These are phyloP conservation scores for Hymenoscyphus infarciens DNA, from an alignment of 2,329 filamentous ascomycete genomes.

Conservation along the genomic window DNA sequence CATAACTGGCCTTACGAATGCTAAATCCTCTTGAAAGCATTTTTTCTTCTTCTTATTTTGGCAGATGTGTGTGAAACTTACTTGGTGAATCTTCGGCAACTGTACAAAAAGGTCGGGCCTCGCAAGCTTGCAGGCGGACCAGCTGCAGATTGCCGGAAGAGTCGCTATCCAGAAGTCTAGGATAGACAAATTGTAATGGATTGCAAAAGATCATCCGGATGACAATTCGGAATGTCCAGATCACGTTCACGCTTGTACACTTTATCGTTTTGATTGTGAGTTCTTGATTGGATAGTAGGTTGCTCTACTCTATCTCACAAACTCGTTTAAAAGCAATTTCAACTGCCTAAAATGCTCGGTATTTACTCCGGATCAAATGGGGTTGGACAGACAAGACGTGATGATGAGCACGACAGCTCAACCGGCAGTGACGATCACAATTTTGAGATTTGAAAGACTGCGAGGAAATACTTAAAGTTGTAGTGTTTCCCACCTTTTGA, in stretches of 20 bases:
- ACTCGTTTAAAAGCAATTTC: background rate
- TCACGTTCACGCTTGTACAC: background rate
- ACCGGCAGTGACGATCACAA: slow-evolving; percentile 4
- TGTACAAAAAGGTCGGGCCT: background rate
- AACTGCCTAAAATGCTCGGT: slow-evolving; percentile 12
- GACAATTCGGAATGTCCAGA: background rate
- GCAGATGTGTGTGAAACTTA: slow-evolving; percentile 1
- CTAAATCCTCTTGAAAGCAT: slow-evolving; percentile 16
- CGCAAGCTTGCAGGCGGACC: background rate
- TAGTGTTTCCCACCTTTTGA: background rate
- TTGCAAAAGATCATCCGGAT: background rate
- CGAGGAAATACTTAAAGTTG: background rate
- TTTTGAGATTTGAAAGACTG: background rate
- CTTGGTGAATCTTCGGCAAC: background rate
- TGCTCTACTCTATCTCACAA: slow-evolving; percentile 7
- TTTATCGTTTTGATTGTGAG: background rate
- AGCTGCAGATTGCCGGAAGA: background rate
- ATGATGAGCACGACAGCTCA: background rate
- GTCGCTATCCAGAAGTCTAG: slow-evolving; percentile 1
- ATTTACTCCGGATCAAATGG: background rate
- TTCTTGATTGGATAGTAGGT: background rate
- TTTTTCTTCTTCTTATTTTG: background rate
- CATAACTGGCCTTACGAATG: slow-evolving; percentile 27
- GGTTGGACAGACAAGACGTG: slow-evolving; percentile 1
- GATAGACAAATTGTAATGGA: slow-evolving; percentile 1